Conservation (phyloP, 345 rosid genomes). For the Salix koriyanagi region DNA sequence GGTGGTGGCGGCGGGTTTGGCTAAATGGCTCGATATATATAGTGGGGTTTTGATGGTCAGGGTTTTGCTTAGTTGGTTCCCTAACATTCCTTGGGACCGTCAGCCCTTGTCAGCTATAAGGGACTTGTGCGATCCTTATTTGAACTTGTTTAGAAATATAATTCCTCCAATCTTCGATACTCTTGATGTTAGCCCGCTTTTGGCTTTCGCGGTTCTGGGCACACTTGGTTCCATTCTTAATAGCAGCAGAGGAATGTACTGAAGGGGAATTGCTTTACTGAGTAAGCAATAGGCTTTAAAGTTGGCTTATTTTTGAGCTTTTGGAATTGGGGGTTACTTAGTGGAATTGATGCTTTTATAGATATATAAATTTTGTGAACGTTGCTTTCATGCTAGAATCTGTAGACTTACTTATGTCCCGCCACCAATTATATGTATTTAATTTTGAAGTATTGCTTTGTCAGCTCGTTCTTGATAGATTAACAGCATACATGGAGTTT, state of each 20-base stretch:
- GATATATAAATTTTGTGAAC: conserved; percentile 5
- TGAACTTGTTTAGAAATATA: conserved; percentile 78
- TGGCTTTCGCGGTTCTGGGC: conserved; percentile 80
- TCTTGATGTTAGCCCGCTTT: conserved; percentile 75
- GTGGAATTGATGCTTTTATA: neutral
- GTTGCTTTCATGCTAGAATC: neutral
- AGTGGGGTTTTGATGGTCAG: conserved; percentile 85
- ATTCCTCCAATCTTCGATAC: conserved; percentile 78
- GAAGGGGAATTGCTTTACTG: neutral
- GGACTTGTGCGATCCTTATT: conserved; percentile 82
- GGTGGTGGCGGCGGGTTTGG: conserved; percentile 76
- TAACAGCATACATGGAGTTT: no score
- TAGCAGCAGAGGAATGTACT: conserved; percentile 34
- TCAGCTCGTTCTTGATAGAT: no score
- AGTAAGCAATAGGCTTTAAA: neutral
- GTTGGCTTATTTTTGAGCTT: neutral
- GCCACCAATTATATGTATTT: neutral
- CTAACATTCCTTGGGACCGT: conserved; percentile 84
- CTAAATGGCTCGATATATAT: conserved; percentile 86
- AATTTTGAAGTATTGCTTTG: neutral
- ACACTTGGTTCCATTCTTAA: conserved; percentile 61
- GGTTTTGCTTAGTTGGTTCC: conserved; percentile 95
- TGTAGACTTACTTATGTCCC: neutral
- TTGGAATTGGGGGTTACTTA: neutral
- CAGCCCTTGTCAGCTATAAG: conserved; percentile 79